Evolutionary conservation across 768 basidiomycete species (phyloP), one percentile per base, ranked within the genome.

Genomic region (Dendrothele bispora): DNA sequence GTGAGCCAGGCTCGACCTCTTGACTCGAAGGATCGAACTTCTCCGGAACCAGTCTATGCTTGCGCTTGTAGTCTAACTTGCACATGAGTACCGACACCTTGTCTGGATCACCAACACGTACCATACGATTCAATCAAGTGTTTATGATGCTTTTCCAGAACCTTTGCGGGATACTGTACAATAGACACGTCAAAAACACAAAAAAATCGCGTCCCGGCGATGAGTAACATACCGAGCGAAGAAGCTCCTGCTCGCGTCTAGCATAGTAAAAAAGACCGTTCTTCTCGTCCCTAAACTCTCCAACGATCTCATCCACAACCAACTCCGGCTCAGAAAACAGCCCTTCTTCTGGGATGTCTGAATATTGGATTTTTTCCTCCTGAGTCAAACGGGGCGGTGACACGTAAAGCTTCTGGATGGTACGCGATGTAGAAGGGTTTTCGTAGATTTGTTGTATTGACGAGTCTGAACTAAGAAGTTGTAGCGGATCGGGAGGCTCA

Each of bases 1-100:
- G 83, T 39, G 83, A 83, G 20, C 71, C 57, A 18, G 80, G 80
- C 55, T 87, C 83, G 8, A 90, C 72, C 49, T 79, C 70, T 29
- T 60, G 46, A 3, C 78, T 79, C 18, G 76, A 73, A 18, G 87
- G 86, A 55, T 89, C 78, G 61, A 91, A 90, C 0, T 63, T 58
- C 1, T 61, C 61, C 18, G 86, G 68, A 7, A 60, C 51, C 17
- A 77, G 79, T 5, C 57, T 61, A 25, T 51, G 59, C 58, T 79
- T 66, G 61, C 78, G 74, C 35, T 22, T 21, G 39, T 32, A 44
- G 28, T 7, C 17, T 39, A 41, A 46, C 51, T 39, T 15, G 28
- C 26, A 22, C 42, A 50, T 46, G 12, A 26, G 26, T 21, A 43
- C 7, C 46, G 36, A 36, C 17, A 12, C 21, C 40, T 35, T 18